Evolutionary conservation across 768 basidiomycete genomes (phyloP), one percentile per base, ranked within the genome.

Genomic region (Phlebiopsis gigantea): DNA sequence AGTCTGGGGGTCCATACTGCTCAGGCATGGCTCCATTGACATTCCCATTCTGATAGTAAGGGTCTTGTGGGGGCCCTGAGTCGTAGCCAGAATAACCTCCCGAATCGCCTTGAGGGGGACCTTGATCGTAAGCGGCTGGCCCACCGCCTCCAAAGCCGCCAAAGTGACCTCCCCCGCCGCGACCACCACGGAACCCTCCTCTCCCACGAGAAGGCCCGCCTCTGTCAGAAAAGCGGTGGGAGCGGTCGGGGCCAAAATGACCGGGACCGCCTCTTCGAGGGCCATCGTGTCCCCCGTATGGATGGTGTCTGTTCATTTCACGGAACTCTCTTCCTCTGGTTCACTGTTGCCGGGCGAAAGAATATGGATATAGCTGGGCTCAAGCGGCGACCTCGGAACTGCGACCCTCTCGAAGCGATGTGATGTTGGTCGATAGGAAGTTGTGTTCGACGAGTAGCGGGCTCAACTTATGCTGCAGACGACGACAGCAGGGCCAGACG

Each of bases 261-360:
- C 78, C 80, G 58, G 81, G 87, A 47, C 87, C 87, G 68, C 88
- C 82, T 65, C 77, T 72, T 46, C 75, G 71, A 41, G 77, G 72
- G 55, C 75, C 74, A 59, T 89, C 89, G 77, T 82, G 85, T 67
- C 75, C 73, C 62, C 78, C 79, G 73, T 93, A 93, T 24, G 91
- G 91, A 81, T 93, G 89, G 74, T 92, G 90, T 67, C 90, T 88
- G 73, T 91, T 90, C 90, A 93, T 93, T 55, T 61, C 47, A 30
- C 8, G 30, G 17, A 14, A 52, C 53, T 56, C 43, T 55, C 25
- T 45, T 47, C 29, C 19, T 28, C 42, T 47, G 55, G 34, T 39
- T 39, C 34, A 17, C 34, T 12, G 34, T 39, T 10, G 12, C 17
- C 17, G 34, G 39, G n/a, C 29, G 54, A 31, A 15, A 26, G 50